Evolutionary conservation across 768 basidiomycete genomes (phyloP), one percentile per base, ranked within the genome.

Genomic region (Russula virescens): DNA sequence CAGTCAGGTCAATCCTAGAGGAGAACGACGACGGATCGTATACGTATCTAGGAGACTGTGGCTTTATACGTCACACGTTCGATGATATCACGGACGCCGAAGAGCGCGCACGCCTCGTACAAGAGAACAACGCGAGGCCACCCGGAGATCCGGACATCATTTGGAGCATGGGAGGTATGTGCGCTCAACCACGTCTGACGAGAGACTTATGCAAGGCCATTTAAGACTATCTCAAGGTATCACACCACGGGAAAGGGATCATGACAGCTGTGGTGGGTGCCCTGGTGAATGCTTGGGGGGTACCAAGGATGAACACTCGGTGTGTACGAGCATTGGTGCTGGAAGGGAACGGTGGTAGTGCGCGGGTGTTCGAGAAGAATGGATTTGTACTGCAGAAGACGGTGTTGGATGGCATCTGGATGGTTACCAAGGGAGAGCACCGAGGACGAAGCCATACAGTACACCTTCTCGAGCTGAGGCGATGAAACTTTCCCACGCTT

Each of bases 191-290:
- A 11, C 10, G 10, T 47, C 21, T 9, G 35, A 52, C 49, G 43
- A 25, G 40, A 62, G 42, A 11, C 13, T 61, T 38, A 57, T 25
- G 45, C 0, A 7, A 13, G 9, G 35, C 8, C 54, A 49, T 62
- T 51, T n/a, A 68, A 87, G 88, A 87, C 69, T 88, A 79, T 64
- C 72, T 89, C 46, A 80, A 77, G 6, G 76, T 83, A 18, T 80
- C 79, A 38, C 81, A 87, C 68, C 87, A 89, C 61, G 78, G 86
- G 34, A 77, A 74, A 66, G 87, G 88, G 0, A 88, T 91, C 64
- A 90, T 90, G 89, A 80, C 81, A 23, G 82, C 81, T n/a, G 86
- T 80, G 0, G 68, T 91, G 35, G 72, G 72, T 9, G 79, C 79
- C 6, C 52, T 91, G 35, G 56, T 90, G 48, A 69, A 79, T 19